Base-by-base conservation (phyloP, 2,329 filamentous ascomycete species). In the Fusarium sp. region DNA sequence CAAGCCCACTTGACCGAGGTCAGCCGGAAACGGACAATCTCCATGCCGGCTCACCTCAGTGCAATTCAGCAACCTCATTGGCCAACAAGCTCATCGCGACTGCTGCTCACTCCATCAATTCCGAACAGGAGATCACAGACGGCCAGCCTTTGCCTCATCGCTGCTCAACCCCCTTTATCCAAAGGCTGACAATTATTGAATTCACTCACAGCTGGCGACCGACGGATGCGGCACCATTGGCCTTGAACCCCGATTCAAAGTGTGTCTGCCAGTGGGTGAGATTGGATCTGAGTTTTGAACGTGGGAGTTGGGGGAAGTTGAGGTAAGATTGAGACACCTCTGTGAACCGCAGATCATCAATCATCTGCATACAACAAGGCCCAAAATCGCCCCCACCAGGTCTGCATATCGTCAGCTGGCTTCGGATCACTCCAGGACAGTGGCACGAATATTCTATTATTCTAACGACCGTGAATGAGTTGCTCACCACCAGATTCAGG, bases 1-100 rank as follows among this genome's bases (percentile, higher is more conserved):
- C 50, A 57, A 43, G 48, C 20, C 20, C 10, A 8, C n/a, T 6
- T 18, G 34, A 67, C 62, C 23, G 25, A 52, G 58, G 58, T 57
- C 18, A 54, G 20, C 60, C 72, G 76, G 76, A 64, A 72, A 61
- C 76, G 76, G 76, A 77, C 70, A 78, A 78, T 78, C 71, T 70
- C 61, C 59, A 58, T 27, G 30, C 58, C 76, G 76, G 70, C 62
- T 61, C 45, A 11, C 32, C 64, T 61, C 27, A 37, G 10, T 27
- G 58, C 63, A 25, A 61, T 54, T 54, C 61, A 25, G 58, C 57
- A 30, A 65, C 68, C 66, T 78, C 54, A 78, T 78, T 78, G 76
- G 76, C 52, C 48, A 63, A 64, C 72, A 67, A 67, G 67, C 66
- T 70, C 76, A 74, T 76, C 72, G 67, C 67, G 56, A 68, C 69